Conservation (phyloP, 75 land plant genomes). For the Azolla pinnata region DNA sequence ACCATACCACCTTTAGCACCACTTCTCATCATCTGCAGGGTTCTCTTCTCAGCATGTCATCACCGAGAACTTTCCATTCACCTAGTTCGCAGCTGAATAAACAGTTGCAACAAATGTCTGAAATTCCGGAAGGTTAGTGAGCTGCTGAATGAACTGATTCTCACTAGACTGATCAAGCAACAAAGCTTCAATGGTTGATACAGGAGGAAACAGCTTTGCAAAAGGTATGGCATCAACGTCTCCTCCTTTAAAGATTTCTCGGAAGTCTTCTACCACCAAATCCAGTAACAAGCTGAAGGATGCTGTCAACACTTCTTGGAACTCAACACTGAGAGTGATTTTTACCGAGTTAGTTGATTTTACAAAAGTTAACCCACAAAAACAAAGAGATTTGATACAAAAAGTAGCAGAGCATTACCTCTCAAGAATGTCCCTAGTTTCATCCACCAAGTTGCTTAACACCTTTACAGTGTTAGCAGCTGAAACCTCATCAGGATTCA, state of each 20-base stretch:
- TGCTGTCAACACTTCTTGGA: constrained; percentile 23
- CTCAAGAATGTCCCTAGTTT: constrained; percentile 50
- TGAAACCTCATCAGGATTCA: constrained; percentile 17
- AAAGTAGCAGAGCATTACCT: constrained; percentile 33
- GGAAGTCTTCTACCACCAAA: constrained; percentile 25
- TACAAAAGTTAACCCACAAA: too few species aligned
- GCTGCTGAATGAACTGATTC: constrained; percentile 15
- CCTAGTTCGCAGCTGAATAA: too few species aligned
- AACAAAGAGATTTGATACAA: neutral
- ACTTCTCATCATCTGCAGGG: too few species aligned
- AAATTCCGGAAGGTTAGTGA: constrained; percentile 25
- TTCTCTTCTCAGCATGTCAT: too few species aligned
- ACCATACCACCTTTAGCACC: too few species aligned
- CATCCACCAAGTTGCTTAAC: constrained; percentile 47
- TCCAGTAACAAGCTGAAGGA: constrained; percentile 21
- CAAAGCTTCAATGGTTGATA: constrained; percentile 13
- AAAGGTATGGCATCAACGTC: constrained; percentile 15
- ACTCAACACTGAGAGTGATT: constrained; percentile 29
- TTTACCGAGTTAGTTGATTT: too few species aligned
- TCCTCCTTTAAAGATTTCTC: constrained; percentile 14
- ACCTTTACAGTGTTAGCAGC: constrained; percentile 32
- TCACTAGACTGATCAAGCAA: constrained; percentile 25
- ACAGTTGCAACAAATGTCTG: constrained; percentile 28
- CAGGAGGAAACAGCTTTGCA: constrained; percentile 31
- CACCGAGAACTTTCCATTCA: too few species aligned